phyloP scores from a whole-genome alignment of 2,329 filamentous ascomycete genomes.

The Penicillium psychrosexuale region DNA sequence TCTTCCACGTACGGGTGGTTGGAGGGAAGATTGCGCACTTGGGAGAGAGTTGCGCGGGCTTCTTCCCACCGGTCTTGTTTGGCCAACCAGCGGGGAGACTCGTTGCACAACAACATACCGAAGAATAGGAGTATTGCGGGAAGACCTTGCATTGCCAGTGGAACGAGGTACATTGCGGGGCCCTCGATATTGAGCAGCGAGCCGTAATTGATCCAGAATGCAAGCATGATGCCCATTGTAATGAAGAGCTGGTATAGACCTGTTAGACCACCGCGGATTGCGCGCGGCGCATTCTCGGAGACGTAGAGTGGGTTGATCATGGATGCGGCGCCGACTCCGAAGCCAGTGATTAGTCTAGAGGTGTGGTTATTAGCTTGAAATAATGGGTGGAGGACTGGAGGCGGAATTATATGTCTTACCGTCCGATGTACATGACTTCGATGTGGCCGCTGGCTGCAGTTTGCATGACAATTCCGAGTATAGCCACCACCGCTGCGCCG shows the following conservation, averaged over 20 bases:
- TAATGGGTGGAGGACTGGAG: neutral
- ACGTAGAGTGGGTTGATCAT: slow-evolving; percentile 62
- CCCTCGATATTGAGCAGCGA: slow-evolving; percentile 49
- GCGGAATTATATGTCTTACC: slow-evolving; percentile 42
- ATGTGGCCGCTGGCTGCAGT: slow-evolving; percentile 59
- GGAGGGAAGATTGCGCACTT: slow-evolving; percentile 54
- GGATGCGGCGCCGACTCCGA: slow-evolving; percentile 50
- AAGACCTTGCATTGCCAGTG: slow-evolving; percentile 62
- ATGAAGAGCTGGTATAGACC: slow-evolving; percentile 61
- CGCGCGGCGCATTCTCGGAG: slow-evolving; percentile 58
- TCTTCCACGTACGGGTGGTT: slow-evolving; percentile 56
- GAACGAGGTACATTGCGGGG: slow-evolving; percentile 57
- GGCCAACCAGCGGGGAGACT: slow-evolving; percentile 66
- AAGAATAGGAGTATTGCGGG: slow-evolving; percentile 59
- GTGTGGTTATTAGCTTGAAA: slow-evolving; percentile 10
- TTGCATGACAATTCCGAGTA: slow-evolving; percentile 63
- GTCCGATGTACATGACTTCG: slow-evolving; percentile 63
- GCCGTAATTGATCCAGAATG: slow-evolving; percentile 56
- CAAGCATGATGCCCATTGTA: slow-evolving; percentile 44
- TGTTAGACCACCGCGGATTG: slow-evolving; percentile 58
- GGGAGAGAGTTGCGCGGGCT: slow-evolving; percentile 55
- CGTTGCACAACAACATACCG: slow-evolving; percentile 62
- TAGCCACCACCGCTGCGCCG: slow-evolving; percentile 55
- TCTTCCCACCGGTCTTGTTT: slow-evolving; percentile 67
- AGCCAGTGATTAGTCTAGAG: slow-evolving; percentile 49